Conservation (phyloP, 495 filamentous ascomycete species). For the Chlorociboria aeruginascens region DNA sequence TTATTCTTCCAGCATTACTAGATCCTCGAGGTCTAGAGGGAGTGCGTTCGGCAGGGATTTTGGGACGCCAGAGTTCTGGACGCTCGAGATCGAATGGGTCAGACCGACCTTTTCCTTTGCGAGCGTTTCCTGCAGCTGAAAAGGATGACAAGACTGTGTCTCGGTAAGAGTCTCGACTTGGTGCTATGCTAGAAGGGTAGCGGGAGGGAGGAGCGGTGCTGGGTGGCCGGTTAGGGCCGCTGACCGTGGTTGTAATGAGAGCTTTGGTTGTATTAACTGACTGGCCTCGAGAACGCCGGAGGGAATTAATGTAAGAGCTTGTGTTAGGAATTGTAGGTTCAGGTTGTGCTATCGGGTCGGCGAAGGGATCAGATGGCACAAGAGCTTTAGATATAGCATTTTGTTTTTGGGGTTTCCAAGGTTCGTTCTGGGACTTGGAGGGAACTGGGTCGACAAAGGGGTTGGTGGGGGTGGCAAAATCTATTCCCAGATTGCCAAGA, state of each 20-base stretch:
- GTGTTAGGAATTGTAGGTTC: conserved; percentile 17
- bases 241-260: not conserved
- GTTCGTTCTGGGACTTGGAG: not conserved
- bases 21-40: not conserved
- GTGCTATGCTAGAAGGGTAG: conserved; percentile 16
- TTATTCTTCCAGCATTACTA: conserved; percentile 20
- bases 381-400: conserved; percentile 9
- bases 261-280: conserved; percentile 22
- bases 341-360: conserved; percentile 24
- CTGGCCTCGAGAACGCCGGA: conserved; percentile 32
- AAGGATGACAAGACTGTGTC: conserved; percentile 19
- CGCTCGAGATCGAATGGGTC: conserved; percentile 56
- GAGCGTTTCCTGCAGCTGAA: conserved; percentile 7
- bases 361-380: conserved; percentile 30
- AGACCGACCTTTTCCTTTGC: conserved; percentile 42
- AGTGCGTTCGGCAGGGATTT: conserved; percentile 15
- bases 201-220: conserved; percentile 4
- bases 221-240: conserved; percentile 15
- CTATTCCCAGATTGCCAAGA: conserved; percentile 27
- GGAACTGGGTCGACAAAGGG: conserved; percentile 29
- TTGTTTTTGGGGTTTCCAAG: not conserved
- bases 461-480: conserved; percentile 22
- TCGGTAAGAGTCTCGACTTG: conserved; percentile 12
- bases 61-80: conserved; percentile 31
- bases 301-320: conserved; percentile 29